phyloP scores from a whole-genome alignment of 2,329 filamentous ascomycete genomes.

The Balansia obtecta region DNA sequence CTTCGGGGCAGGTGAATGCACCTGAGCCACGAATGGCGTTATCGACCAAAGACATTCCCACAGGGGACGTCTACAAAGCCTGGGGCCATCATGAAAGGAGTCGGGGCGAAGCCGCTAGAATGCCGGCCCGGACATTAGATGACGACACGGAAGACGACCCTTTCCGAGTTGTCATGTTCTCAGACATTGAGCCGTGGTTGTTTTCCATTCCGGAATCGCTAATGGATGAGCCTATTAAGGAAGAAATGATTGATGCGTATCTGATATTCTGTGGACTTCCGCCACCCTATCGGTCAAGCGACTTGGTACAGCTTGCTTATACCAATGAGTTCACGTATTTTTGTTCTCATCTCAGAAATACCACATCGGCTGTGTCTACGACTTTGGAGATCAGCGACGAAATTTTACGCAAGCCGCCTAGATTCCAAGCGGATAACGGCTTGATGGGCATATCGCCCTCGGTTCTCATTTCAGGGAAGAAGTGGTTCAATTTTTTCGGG shows the following conservation, averaged over 20 bases:
- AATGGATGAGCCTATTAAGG: slow-evolving; percentile 20
- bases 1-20: slow-evolving; percentile 23
- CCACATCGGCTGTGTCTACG: slow-evolving; percentile 1
- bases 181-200: slow-evolving; percentile 58
- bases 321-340: slow-evolving; percentile 19
- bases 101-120: slow-evolving; percentile 31
- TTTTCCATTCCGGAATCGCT: slow-evolving; percentile 31
- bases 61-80: slow-evolving; percentile 34
- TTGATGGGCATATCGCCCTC: slow-evolving; percentile 29
- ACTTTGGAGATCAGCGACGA: slow-evolving; percentile 4
- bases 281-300: slow-evolving; percentile 22
- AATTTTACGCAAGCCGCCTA: slow-evolving; percentile 12
- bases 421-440: slow-evolving; percentile 19
- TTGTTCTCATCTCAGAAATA: background rate
- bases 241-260: slow-evolving; percentile 55
- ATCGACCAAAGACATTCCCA: slow-evolving; percentile 9
- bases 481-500: slow-evolving; percentile 33
- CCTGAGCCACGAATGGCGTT: slow-evolving; percentile 22
- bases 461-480: slow-evolving; percentile 36
- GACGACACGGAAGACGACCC: slow-evolving; percentile 68
- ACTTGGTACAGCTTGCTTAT: slow-evolving; percentile 18
- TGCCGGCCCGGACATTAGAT: slow-evolving; percentile 65
- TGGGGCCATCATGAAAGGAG: slow-evolving; percentile 45
- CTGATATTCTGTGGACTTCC: slow-evolving; percentile 56
- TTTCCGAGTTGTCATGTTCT: slow-evolving; percentile 68